Evolutionary conservation across 1,284 basidiomycete genomes (phyloP).

Genomic region (Ceratobasidium sp.): DNA sequence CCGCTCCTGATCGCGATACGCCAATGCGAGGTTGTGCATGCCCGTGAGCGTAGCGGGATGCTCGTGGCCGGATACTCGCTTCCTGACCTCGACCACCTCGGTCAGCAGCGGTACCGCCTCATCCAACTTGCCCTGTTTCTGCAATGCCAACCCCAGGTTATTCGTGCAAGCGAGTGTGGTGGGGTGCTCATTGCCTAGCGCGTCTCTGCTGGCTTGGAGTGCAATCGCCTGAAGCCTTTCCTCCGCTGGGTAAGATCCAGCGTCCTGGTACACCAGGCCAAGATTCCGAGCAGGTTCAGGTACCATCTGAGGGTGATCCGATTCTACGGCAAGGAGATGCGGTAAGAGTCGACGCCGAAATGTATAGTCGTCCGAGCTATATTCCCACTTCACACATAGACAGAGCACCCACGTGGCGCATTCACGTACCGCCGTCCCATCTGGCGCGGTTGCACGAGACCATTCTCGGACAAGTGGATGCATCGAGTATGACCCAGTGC

Average conservation of each 20-base stretch:
- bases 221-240: neutral
- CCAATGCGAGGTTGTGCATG: neutral
- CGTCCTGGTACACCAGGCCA: constrained; percentile 13
- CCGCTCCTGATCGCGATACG: neutral
- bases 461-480: constrained; percentile 17
- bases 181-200: neutral
- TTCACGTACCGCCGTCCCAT: no score
- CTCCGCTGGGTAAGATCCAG: neutral
- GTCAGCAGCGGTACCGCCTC: neutral
- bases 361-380: constrained; percentile 13
- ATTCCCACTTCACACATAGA: constrained; percentile 4
- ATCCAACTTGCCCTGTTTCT: neutral
- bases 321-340: constrained; percentile 19
- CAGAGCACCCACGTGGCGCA: constrained; percentile 19
- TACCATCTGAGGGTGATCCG: neutral
- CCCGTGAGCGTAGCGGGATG: neutral
- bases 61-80: neutral
- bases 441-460: neutral
- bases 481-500: neutral
- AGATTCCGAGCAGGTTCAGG: neutral
- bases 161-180: neutral
- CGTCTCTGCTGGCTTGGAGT: no score
- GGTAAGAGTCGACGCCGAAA: constrained; percentile 28
- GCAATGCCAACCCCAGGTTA: neutral
- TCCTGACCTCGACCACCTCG: neutral